Evolutionary conservation across 2,329 filamentous ascomycete genomes (phyloP).

Genomic region (Ophiosphaerella herpotricha): DNA sequence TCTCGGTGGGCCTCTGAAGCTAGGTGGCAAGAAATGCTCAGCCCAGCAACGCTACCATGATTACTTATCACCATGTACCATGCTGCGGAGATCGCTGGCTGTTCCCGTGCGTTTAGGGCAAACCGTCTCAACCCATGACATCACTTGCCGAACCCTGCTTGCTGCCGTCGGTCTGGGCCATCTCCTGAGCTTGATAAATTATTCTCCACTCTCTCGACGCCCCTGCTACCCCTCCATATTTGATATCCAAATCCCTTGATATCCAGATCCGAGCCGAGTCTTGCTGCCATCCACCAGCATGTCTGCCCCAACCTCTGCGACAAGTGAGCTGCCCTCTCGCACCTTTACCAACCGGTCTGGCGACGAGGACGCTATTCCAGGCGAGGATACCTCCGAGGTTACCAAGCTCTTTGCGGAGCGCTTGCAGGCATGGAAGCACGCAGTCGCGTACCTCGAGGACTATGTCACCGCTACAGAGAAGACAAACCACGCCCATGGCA

Average conservation of each 20-base stretch:
- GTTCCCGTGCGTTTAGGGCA: not conserved
- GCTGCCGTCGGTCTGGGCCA: conserved; percentile 5
- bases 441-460: conserved; percentile 86
- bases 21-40: no score
- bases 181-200: conserved; percentile 11
- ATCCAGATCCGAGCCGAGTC: no score
- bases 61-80: no score
- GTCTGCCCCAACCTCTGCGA: conserved; percentile 41
- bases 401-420: conserved; percentile 77
- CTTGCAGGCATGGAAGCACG: conserved; percentile 94
- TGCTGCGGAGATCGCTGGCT: not conserved
- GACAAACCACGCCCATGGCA: conserved; percentile 79
- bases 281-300: conserved; percentile 5
- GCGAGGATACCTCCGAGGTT: conserved; percentile 55
- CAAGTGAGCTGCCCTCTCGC: conserved; percentile 35
- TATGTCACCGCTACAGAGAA: conserved; percentile 87
- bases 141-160: conserved; percentile 9
- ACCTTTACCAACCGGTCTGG: conserved; percentile 36
- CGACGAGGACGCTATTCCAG: conserved; percentile 54
- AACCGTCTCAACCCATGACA: not conserved
- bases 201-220: conserved; percentile 7
- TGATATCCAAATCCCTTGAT: no score
- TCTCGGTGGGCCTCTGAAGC: no score
- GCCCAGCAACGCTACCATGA: no score
- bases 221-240: not conserved